Conservation (phyloP, 306 rosid genomes). For the Malus asiatica region DNA sequence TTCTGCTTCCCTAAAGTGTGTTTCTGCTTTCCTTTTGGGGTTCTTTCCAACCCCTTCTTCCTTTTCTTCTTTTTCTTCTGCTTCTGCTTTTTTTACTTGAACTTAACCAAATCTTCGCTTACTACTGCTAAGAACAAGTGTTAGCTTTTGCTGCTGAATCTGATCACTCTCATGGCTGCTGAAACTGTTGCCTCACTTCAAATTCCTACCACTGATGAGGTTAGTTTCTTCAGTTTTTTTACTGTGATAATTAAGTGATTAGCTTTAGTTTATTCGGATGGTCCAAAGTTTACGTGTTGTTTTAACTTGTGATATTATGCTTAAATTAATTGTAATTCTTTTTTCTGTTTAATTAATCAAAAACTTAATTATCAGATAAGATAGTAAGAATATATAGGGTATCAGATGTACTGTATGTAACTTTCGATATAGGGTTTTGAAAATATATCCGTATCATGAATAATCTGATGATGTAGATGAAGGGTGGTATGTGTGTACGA, state of each 20-base stretch:
- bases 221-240: constrained; percentile 17
- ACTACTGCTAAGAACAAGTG: constrained; percentile 2
- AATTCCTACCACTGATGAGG: constrained; percentile 38
- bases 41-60: constrained; percentile 66
- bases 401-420: not conserved
- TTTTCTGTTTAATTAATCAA: not conserved
- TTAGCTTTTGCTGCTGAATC: constrained; percentile 10
- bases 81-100: constrained; percentile 7
- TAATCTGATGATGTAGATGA: not conserved
- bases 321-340: not conserved
- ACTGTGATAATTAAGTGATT: not conserved
- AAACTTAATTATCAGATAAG: not conserved
- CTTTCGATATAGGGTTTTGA: not conserved
- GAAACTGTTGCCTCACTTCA: constrained; percentile 34
- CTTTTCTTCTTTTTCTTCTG: constrained; percentile 13
- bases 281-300: not conserved
- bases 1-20: constrained; percentile 21
- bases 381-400: not conserved
- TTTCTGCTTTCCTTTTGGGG: constrained; percentile 19
- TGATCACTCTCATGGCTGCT: constrained; percentile 42
- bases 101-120: not conserved
- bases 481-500: not conserved
- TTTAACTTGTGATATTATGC: not conserved
- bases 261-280: not conserved
- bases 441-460: not conserved